A percentile compares a stretch with the other conserved stretches of the same genome.
phyloP scores from a whole-genome alignment of 1,284 basidiomycete species.

The Fomes fomentarius region DNA sequence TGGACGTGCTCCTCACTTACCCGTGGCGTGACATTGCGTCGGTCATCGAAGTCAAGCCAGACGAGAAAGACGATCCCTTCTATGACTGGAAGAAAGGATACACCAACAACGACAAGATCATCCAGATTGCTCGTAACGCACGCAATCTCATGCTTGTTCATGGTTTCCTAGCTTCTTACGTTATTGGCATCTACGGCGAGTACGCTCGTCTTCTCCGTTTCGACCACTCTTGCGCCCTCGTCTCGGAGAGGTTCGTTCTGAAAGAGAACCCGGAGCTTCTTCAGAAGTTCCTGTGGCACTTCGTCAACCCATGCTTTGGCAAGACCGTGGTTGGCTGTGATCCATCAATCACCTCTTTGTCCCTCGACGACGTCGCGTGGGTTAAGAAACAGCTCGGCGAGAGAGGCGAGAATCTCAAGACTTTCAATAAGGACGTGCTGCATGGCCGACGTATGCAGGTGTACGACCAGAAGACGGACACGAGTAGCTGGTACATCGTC shows the following conservation, averaged over 20 bases:
- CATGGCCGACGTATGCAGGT: not conserved
- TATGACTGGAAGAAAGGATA: not conserved
- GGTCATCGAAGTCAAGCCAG: constrained; percentile 10
- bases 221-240: constrained; percentile 16
- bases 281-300: constrained; percentile 20
- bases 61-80: not conserved
- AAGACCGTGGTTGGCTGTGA: constrained; percentile 15
- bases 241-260: constrained; percentile 2
- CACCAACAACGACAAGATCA: not conserved
- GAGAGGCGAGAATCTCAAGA: not conserved
- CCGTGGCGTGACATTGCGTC: not conserved
- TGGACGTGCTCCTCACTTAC: not conserved
- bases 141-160: constrained; percentile 19
- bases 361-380: not conserved
- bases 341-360: constrained; percentile 2
- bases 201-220: constrained; percentile 17
- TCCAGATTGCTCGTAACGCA: constrained; percentile 14
- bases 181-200: constrained; percentile 21
- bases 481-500: not conserved
- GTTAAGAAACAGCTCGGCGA: not conserved
- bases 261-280: not conserved
- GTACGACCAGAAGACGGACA: not conserved
- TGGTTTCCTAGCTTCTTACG: constrained; percentile 10
- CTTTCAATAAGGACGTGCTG: no score
- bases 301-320: constrained; percentile 14